A percentile compares a stretch with the other conserved stretches of the same genome.
Conservation (phyloP, 2,329 filamentous ascomycete species). For the Diaporthe velutina region DNA sequence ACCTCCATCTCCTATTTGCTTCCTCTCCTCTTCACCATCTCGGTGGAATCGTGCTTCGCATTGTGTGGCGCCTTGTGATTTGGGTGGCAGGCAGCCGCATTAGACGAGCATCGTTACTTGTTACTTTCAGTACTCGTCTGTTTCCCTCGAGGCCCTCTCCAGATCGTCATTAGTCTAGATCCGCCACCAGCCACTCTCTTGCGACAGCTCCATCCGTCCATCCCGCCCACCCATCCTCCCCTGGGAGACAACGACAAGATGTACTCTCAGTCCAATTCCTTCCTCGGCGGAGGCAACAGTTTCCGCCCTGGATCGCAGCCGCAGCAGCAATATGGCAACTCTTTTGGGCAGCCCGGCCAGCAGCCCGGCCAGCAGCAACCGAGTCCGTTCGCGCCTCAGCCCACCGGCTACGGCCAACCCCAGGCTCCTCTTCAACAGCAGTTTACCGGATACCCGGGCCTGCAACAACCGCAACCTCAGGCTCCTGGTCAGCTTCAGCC, state of each 20-base stretch:
- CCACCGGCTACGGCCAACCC: slow-evolving; percentile 70
- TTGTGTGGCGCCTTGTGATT: slow-evolving; percentile 32
- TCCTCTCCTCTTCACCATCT: slow-evolving; percentile 4
- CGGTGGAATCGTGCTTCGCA: slow-evolving; percentile 23
- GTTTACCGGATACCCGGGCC: slow-evolving; percentile 70
- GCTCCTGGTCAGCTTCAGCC: slow-evolving; percentile 70
- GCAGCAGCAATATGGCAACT: slow-evolving; percentile 60
- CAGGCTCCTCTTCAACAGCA: slow-evolving; percentile 64
- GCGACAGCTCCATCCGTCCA: slow-evolving; percentile 10
- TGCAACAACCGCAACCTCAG: slow-evolving; percentile 69
- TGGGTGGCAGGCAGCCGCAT: slow-evolving; percentile 30
- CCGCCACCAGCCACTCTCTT: slow-evolving; percentile 30
- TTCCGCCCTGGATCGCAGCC: slow-evolving; percentile 75
- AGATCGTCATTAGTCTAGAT: slow-evolving; percentile 31
- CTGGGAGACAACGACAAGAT: slow-evolving; percentile 61
- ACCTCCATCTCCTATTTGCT: slow-evolving; percentile 33
- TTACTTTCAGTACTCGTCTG: slow-evolving; percentile 20
- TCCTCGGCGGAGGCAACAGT: slow-evolving; percentile 82
- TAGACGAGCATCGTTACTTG: slow-evolving; percentile 27
- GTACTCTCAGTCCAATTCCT: slow-evolving; percentile 93
- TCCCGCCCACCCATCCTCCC: slow-evolving; percentile 9
- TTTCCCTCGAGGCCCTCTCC: slow-evolving; percentile 28
- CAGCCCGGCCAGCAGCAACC: slow-evolving; percentile 62
- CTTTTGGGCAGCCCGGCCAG: slow-evolving; percentile 55
- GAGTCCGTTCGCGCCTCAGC: slow-evolving; percentile 69